Evolutionary conservation across 257 asterid species (phyloP).

Genomic region (Solanum gandarillasii): DNA sequence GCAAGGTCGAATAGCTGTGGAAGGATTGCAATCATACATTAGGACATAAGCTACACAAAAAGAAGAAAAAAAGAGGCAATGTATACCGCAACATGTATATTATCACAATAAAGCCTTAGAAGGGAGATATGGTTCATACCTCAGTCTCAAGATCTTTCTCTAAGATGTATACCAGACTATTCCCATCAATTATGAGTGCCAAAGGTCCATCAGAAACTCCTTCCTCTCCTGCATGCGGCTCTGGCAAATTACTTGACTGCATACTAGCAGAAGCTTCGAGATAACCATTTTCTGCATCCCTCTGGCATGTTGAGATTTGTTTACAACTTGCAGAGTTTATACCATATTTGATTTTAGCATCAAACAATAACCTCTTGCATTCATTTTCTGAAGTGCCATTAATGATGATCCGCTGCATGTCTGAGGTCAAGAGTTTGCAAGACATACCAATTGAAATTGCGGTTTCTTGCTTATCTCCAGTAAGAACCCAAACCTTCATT

Average conservation of each 20-base stretch:
- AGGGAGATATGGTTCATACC: constrained; percentile 30
- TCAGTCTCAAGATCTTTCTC: constrained; percentile 88
- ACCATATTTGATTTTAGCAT: constrained; percentile 65
- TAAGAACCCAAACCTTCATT: constrained; percentile 95
- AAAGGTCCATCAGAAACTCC: constrained; percentile 36
- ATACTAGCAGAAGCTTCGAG: constrained; percentile 38
- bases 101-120: background rate
- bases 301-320: constrained; percentile 24
- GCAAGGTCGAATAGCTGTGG: constrained; percentile 90
- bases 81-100: background rate
- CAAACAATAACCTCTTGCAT: constrained; percentile 66
- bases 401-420: constrained; percentile 77
- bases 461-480: constrained; percentile 99
- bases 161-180: constrained; percentile 87
- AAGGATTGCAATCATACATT: constrained; percentile 13
- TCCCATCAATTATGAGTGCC: constrained; percentile 96
- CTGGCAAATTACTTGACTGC: constrained; percentile 29
- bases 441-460: constrained; percentile 95
- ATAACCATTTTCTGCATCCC: constrained; percentile 34
- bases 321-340: constrained; percentile 28
- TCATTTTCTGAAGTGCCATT: constrained; percentile 87
- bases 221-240: constrained; percentile 29
- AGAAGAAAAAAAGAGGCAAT: background rate
- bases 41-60: constrained; percentile 8
- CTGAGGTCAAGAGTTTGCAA: constrained; percentile 88